Evolutionary conservation across 352 stramenopile genomes (phyloP), one percentile per base, ranked within the genome.

Genomic region (Thalassiosira ordinaria): DNA sequence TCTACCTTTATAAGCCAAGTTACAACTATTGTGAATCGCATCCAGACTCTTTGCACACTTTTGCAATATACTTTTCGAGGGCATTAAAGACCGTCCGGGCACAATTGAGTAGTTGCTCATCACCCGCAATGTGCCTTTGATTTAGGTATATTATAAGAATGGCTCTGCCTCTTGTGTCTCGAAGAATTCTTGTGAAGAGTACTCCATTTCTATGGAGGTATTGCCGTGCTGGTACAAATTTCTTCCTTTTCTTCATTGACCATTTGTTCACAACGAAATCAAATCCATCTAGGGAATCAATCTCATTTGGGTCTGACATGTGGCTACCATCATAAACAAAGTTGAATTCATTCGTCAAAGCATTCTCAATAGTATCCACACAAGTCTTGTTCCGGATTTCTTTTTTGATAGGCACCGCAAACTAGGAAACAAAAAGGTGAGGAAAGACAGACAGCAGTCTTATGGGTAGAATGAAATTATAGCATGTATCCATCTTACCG

Each of bases 301-400:
- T 73, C 33, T 93, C 80, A 33, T 88, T 82, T 53, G 80, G 78
- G 66, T 93, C 76, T 46, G 85, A 91, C 49, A 87, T 78, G 29
- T 88, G 82, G 33, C 80, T 84, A 5, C 87, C 91, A 80, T 94
- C 91, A 76, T 91, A 81, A 33, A 94, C 63, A 78, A 93, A 95
- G 49, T 86, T 80, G 72, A 89, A 84, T 24, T 85, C 64, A 14
- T 78, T 65, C 16, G 75, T 72, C 3, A 95, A 47, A 13, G 69
- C 63, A 33, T 53, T 68, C 29, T 92, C 84, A 26, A 93, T 44
- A 13, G 27, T 52, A 60, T 89, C 67, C 20, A 86, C 82, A 65
- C 76, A 85, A 18, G 70, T 51, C 62, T 80, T 87, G 37, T 89
- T 66, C 26, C 62, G 44, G 20, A 94, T 68, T 49, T 59, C 64